These are phyloP conservation scores for Areca catechu DNA, from an alignment of 176 grass and related monocot species.

Conservation along the genomic window DNA sequence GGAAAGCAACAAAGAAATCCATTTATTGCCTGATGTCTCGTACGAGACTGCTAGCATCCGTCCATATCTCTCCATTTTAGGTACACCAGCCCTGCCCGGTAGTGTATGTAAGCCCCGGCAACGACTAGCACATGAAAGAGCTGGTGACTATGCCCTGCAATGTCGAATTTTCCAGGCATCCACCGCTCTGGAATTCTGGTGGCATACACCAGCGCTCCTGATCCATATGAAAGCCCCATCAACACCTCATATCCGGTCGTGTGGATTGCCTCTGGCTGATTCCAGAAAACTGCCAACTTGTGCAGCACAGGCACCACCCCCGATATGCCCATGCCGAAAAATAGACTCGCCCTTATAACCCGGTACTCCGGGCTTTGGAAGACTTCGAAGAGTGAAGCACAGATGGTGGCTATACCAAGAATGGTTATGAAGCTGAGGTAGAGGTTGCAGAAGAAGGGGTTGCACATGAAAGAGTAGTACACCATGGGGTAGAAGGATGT, in stretches of 20 bases:
- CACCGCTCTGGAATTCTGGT: conserved; percentile 78
- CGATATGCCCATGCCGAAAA: conserved; percentile 82
- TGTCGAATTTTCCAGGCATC: conserved; percentile 95
- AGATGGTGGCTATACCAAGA: conserved; percentile 55
- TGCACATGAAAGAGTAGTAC: conserved; percentile 87
- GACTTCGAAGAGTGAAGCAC: conserved; percentile 57
- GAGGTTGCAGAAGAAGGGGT: conserved; percentile 83
- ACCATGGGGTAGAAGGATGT: conserved; percentile 90
- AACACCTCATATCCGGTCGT: conserved; percentile 73
- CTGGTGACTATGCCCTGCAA: conserved; percentile 84
- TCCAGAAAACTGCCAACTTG: conserved; percentile 57
- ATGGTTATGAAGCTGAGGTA: conserved; percentile 77
- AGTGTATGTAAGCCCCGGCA: conserved; percentile 78
- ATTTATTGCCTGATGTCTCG: no score
- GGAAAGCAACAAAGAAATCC: no score
- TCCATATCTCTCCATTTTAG: conserved; percentile 73
- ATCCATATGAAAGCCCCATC: conserved; percentile 75
- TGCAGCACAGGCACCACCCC: conserved; percentile 75
- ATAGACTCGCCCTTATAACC: conserved; percentile 54
- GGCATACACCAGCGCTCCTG: conserved; percentile 72
- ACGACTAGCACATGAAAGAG: conserved; percentile 82
- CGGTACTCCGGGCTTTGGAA: conserved; percentile 79
- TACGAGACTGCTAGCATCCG: conserved; percentile 32
- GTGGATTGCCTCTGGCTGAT: conserved; percentile 64
- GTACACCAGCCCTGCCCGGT: conserved; percentile 65